Evolutionary conservation across 2,329 filamentous ascomycete genomes (phyloP), one percentile per base, ranked within the genome.

Genomic region (Fusarium staphyleae): DNA sequence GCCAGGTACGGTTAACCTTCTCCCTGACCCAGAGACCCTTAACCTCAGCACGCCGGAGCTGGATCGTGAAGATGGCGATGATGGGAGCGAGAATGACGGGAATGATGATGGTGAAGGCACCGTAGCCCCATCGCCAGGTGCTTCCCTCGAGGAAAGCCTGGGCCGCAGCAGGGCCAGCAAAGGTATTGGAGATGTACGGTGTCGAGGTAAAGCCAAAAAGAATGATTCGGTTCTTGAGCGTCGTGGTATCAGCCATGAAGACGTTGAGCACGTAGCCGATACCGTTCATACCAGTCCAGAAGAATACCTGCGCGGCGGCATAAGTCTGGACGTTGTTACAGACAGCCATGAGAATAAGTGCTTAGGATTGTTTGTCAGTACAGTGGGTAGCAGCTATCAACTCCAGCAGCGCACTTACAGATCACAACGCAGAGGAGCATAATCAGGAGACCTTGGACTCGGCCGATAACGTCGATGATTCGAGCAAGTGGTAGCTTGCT

Each of bases 401-500:
- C 4, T 9, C 4, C 7, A 22, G 5, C 9, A 4, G 2, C 6
- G 7, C 9, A 16, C 24, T 18, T n/a, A 45, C 48, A 19, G 7
- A 46, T 46, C 5, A 51, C 36, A 28, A 55, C 47, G 18, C 40
- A 51, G 34, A 46, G 16, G 5, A 55, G 30, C 52, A 55, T 55
- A 32, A 84, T 61, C 34, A 78, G 71, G 60, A 83, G 83, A 13
- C 82, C 84, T 64, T 85, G 78, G n/a, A 83, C 78, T 41, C 84
- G 81, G 51, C 83, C 84, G 72, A 82, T 87, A n/a, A 86, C 74
- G 70, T 87, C 81, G 34, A 86, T 76, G 15, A 86, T 72, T 65
- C 87, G 87, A 19, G 84, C 83, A 59, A 85, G 77, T 1, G 84
- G 81, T 4, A 86, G 78, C 62, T 84, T 84, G 35, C 81, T 77